Evolutionary conservation across 805 yeast species (phyloP).

Genomic region (Blastobotrys terrestris): DNA sequence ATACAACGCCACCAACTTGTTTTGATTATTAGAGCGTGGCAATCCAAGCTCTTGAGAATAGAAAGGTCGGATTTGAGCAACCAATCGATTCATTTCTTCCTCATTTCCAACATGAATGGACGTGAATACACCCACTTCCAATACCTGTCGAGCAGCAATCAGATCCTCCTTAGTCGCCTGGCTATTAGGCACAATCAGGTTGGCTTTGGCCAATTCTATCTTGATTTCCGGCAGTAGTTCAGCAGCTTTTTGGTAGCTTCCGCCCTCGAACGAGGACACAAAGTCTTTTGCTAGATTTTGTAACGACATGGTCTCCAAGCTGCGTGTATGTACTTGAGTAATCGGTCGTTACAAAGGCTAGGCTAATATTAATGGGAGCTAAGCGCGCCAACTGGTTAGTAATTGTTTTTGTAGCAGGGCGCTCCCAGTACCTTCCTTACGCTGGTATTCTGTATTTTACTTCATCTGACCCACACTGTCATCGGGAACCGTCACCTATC

Average conservation of each 20-base stretch:
- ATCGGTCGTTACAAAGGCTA: too few relatives aligned
- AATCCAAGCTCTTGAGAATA: conserved; percentile 43
- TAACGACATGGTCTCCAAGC: too few relatives aligned
- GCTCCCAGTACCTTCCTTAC: background rate
- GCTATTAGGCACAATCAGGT: conserved; percentile 63
- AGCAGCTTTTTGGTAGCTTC: conserved; percentile 57
- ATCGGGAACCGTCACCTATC: background rate
- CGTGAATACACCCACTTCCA: conserved; percentile 84
- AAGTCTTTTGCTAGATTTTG: conserved; percentile 66
- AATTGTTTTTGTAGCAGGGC: too few relatives aligned
- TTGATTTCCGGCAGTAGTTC: conserved; percentile 64
- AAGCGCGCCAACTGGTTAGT: too few relatives aligned
- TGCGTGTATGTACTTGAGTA: too few relatives aligned
- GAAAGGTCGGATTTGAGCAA: conserved; percentile 71
- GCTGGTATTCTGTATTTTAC: background rate
- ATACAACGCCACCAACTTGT: conserved; percentile 70
- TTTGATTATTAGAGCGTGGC: conserved; percentile 52
- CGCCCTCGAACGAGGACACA: conserved; percentile 54
- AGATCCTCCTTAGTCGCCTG: conserved; percentile 46
- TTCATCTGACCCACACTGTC: background rate
- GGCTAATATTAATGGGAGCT: too few relatives aligned
- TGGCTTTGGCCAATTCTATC: conserved; percentile 69
- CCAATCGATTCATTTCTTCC: conserved; percentile 61
- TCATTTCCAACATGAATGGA: conserved; percentile 61
- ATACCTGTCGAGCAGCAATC: conserved; percentile 68